phyloP scores from a whole-genome alignment of 2,329 filamentous ascomycete species.

The Calonectria naviculata region DNA sequence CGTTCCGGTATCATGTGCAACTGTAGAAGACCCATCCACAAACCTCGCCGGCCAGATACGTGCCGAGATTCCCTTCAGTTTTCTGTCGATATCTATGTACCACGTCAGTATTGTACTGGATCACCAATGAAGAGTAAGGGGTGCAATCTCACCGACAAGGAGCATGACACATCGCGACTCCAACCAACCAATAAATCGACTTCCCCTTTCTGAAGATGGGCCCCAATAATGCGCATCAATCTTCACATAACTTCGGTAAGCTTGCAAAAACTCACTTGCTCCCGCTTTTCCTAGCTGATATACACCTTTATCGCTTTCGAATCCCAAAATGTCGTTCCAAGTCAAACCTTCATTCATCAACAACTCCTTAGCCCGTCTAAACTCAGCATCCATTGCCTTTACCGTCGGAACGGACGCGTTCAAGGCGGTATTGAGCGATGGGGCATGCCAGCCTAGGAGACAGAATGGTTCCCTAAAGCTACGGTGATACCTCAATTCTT shows the following conservation, averaged over 20 bases:
- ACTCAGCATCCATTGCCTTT: conserved; percentile 61
- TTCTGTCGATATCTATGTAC: conserved; percentile 64
- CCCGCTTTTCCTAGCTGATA: conserved; percentile 32
- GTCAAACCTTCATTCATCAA: conserved; percentile 49
- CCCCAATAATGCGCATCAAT: conserved; percentile 76
- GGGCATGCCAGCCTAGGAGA: conserved; percentile 71
- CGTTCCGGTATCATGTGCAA: conserved; percentile 39
- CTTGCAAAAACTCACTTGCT: conserved; percentile 59
- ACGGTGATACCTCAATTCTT: conserved; percentile 62
- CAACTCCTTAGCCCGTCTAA: conserved; percentile 56
- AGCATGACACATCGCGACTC: conserved; percentile 70
- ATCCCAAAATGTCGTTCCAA: conserved; percentile 57
- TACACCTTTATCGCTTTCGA: not conserved
- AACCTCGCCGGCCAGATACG: conserved; percentile 74
- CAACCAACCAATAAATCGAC: conserved; percentile 70
- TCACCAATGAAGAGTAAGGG: not conserved
- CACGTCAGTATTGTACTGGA: conserved; percentile 10
- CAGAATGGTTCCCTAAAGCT: conserved; percentile 70
- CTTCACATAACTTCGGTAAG: conserved; percentile 66
- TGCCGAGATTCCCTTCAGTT: conserved; percentile 61
- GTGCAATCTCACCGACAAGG: conserved; percentile 60
- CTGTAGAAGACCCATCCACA: conserved; percentile 45
- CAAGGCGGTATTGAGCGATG: conserved; percentile 69
- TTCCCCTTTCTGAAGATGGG: conserved; percentile 63
- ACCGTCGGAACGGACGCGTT: conserved; percentile 65